Evolutionary conservation across 305 asterid genomes (phyloP).

Genomic region (Fraxinus sp.): DNA sequence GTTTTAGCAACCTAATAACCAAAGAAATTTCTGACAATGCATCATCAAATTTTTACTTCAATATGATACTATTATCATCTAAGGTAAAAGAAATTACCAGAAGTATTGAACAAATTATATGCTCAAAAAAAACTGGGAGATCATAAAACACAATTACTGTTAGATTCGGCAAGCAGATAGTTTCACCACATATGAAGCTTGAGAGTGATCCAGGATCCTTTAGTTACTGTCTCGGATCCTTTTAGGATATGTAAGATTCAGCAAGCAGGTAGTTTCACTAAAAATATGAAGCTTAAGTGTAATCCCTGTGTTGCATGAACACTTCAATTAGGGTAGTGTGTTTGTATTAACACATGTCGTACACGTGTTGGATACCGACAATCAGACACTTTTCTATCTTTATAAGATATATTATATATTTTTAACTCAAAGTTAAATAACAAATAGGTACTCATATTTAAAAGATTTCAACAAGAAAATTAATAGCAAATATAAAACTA

Average conservation of each 20-base stretch:
- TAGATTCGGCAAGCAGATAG: not conserved
- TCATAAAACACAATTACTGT: not conserved
- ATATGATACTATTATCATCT: not conserved
- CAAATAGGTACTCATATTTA: not conserved
- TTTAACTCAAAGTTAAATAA: not conserved
- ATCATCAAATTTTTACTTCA: conserved; percentile 1
- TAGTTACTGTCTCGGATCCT: not conserved
- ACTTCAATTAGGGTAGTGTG: not conserved
- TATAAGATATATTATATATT: not conserved
- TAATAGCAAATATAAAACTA: not conserved
- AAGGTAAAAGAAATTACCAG: conserved; percentile 3
- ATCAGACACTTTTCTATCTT: not conserved
- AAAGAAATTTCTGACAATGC: not conserved
- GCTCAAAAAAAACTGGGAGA: not conserved
- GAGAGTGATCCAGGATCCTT: not conserved
- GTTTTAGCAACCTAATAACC: not conserved
- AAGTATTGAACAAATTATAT: not conserved
- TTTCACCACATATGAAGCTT: conserved; percentile 13
- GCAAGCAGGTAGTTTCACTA: conserved; percentile 6
- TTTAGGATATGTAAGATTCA: not conserved
- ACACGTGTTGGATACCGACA: not conserved
- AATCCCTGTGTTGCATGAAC: not conserved
- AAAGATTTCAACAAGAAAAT: not conserved
- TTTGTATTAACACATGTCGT: not conserved
- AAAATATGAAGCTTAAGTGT: not conserved